Evolutionary conservation across 2,329 filamentous ascomycete species (phyloP).

Genomic region (Lasiodiplodia sp.): DNA sequence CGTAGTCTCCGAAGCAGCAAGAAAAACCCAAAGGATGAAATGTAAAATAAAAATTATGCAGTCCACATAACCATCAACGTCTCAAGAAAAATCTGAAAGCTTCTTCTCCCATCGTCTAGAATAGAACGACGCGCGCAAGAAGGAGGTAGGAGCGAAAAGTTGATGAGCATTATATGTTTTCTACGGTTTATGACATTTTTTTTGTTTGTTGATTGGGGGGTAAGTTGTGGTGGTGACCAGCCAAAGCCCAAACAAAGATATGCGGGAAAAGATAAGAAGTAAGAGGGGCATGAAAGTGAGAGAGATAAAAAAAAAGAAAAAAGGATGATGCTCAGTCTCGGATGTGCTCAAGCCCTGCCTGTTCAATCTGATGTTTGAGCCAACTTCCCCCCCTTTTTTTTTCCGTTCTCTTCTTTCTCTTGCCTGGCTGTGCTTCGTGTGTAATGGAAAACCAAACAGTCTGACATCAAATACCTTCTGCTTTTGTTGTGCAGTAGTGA

Average conservation of each 20-base stretch:
- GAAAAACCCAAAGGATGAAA: too few species aligned
- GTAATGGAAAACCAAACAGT: background rate
- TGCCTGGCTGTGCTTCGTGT: background rate
- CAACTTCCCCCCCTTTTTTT: background rate
- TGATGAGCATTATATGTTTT: conserved; percentile 1
- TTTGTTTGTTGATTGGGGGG: background rate
- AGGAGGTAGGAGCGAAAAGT: background rate
- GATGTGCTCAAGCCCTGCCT: conserved; percentile 23
- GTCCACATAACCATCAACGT: too few species aligned
- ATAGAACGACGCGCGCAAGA: background rate
- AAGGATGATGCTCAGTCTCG: conserved; percentile 26
- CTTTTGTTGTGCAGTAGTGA: conserved; percentile 24
- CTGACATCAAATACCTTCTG: conserved; percentile 13
- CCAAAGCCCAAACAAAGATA: conserved; percentile 1
- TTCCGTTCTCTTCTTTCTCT: background rate
- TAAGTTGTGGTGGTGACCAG: background rate
- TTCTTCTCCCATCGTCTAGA: background rate
- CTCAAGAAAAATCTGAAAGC: too few species aligned
- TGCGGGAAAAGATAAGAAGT: background rate
- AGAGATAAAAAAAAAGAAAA: background rate
- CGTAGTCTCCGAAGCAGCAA: too few species aligned
- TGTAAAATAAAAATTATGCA: too few species aligned
- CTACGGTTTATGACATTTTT: background rate
- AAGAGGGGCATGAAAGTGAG: background rate
- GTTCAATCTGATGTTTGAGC: conserved; percentile 24